Base-by-base conservation (phyloP, 306 rosid species). In the Prunus armeniaca region DNA sequence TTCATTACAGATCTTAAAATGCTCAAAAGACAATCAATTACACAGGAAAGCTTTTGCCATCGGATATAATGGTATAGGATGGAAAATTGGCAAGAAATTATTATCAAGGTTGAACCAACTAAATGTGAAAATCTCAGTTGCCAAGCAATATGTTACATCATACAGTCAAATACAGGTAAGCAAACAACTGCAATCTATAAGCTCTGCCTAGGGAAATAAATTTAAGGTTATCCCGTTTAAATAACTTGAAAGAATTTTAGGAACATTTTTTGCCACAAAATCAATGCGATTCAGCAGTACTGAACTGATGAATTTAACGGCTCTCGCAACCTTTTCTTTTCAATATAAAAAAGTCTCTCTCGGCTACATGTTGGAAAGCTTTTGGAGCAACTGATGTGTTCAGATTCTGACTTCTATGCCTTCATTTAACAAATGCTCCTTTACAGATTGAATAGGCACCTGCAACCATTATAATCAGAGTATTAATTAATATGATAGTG, bases 371-470 rank as follows among this genome's bases (percentile, higher is more conserved):
- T 32, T 57, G 49, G 34, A 27, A 51, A 51, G 57, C 15, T 22
- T 45, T 74, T 0, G 50, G 30, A 65, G 65, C 27, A 6, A 34
- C 43, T 11, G 84, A 14, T 14, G 13, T 50, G 46, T 83, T 88
- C 79, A 87, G 52, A 86, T 82, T 86, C 97, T 84, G 73, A 92
- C 96, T 80, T 95, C 98, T 63, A 92, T 92, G 75, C 88, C 91
- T 85, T 90, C 89, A 76, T 85, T 84, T 34, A 83, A 86, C 83
- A 94, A 86, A 78, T 90, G 93, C 85, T 82, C 97, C 72, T 92
- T 94, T 45, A 94, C 98, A 1, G 88, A 81, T 57, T 70, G 95
- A 84, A 92, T 79, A 49, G 96, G 91, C 52, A 90, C 97, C 98
- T 94, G 89, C 74, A 82, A 71, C 52, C 15, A 66, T 77, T 52